A percentile compares a stretch with the other conserved stretches of the same genome.
Conservation (phyloP, 1,139 yeast genomes). For the Kodamaea sp. region DNA sequence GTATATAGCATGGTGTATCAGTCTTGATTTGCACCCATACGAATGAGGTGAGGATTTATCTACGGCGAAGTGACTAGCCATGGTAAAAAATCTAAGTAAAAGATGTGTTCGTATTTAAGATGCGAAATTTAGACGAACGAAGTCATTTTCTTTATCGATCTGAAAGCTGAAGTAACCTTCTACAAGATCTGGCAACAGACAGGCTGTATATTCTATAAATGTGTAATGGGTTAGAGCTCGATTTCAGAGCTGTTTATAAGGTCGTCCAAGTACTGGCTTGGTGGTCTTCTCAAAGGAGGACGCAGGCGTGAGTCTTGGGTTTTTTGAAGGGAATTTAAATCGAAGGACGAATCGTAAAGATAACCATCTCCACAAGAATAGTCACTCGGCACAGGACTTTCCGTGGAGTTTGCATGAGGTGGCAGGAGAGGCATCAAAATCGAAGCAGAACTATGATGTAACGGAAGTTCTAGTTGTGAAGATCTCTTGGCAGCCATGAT, state of each 20-base stretch:
- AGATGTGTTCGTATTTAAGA: no score
- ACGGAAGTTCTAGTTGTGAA: conserved; percentile 23
- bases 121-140: no score
- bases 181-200: no score
- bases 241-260: conserved; percentile 14
- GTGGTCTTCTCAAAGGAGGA: conserved; percentile 24
- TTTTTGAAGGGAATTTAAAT: conserved; percentile 4
- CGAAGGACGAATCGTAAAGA: conserved; percentile 8
- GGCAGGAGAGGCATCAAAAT: conserved; percentile 1
- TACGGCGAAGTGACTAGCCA: no score
- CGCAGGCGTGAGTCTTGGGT: not conserved
- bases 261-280: conserved; percentile 35
- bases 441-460: conserved; percentile 15
- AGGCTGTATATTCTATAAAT: not conserved
- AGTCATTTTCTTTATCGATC: no score
- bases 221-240: not conserved
- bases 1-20: no score
- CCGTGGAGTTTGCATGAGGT: not conserved
- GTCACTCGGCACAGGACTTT: conserved; percentile 7
- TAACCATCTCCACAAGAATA: conserved; percentile 12
- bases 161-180: no score
- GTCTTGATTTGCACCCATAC: no score
- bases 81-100: no score
- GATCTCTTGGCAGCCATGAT: conserved; percentile 16
- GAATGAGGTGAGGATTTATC: no score